Conservation (phyloP, 768 basidiomycete species). For the Mycena polygramma region DNA sequence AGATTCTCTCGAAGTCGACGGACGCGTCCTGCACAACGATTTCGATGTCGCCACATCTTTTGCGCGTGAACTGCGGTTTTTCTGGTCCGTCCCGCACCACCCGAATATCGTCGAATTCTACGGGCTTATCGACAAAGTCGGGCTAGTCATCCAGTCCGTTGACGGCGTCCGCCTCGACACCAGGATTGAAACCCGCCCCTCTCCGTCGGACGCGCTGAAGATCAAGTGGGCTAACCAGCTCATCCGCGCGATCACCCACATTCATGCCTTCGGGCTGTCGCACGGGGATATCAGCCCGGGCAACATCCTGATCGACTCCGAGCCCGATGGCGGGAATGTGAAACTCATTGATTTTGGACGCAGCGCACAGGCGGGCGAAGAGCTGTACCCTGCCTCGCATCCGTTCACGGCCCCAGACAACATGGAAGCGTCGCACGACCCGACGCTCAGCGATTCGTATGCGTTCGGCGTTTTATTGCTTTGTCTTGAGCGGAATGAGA, state of each 20-base stretch:
- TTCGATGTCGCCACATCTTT: slow-evolving; percentile 7
- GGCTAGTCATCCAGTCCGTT: slow-evolving; percentile 1
- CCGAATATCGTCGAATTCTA: slow-evolving; percentile 3
- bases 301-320: background rate
- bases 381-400: slow-evolving; percentile 1
- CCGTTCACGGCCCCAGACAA: slow-evolving; percentile 17
- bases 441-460: slow-evolving; percentile 8
- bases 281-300: slow-evolving; percentile 14
- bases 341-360: slow-evolving; percentile 19
- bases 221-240: slow-evolving; percentile 6
- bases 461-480: slow-evolving; percentile 5
- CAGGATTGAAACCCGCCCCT: background rate
- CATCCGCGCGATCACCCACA: background rate
- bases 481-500: slow-evolving; percentile 1
- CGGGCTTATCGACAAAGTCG: background rate
- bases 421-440: background rate
- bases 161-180: background rate
- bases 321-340: background rate
- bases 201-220: background rate
- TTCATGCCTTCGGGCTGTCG: slow-evolving; percentile 6
- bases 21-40: background rate
- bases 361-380: background rate
- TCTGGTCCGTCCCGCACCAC: background rate
- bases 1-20: background rate
- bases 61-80: background rate